phyloP scores from a whole-genome alignment of 768 basidiomycete genomes.

The Peribolospora baueri region DNA sequence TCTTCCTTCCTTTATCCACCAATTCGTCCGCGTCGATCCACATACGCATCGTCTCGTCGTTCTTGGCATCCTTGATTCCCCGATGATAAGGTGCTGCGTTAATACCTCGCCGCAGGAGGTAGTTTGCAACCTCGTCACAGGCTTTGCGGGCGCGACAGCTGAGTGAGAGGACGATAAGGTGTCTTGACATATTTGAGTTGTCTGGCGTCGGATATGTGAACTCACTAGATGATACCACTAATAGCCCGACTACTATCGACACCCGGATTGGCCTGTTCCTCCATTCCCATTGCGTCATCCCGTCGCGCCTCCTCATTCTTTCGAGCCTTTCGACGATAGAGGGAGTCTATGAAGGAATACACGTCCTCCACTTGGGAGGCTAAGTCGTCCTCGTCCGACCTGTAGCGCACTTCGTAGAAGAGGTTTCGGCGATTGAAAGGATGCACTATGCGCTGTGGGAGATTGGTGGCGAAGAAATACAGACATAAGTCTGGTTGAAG shows the following conservation, averaged over 20 bases:
- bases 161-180: neutral
- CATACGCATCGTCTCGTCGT: constrained; percentile 11
- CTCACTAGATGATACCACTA: no score
- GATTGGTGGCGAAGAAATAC: constrained; percentile 12
- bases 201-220: no score
- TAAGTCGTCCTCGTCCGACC: no score
- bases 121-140: constrained; percentile 15
- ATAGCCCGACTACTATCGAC: no score
- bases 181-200: no score
- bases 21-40: constrained; percentile 8
- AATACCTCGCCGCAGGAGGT: constrained; percentile 12
- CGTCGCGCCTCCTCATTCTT: no score
- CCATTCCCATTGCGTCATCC: no score
- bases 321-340: no score
- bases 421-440: constrained; percentile 20
- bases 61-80: constrained; percentile 3
- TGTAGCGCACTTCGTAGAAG: constrained; percentile 18
- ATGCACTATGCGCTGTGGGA: constrained; percentile 8
- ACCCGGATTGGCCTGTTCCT: no score
- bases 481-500: no score
- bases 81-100: constrained; percentile 14
- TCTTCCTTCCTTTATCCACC: constrained; percentile 2
- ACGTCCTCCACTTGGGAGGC: no score
- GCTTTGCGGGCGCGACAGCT: constrained; percentile 9
- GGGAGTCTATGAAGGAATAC: no score